Evolutionary conservation across 2,329 filamentous ascomycete genomes (phyloP).

Genomic region (Akanthomyces uredinophilus): DNA sequence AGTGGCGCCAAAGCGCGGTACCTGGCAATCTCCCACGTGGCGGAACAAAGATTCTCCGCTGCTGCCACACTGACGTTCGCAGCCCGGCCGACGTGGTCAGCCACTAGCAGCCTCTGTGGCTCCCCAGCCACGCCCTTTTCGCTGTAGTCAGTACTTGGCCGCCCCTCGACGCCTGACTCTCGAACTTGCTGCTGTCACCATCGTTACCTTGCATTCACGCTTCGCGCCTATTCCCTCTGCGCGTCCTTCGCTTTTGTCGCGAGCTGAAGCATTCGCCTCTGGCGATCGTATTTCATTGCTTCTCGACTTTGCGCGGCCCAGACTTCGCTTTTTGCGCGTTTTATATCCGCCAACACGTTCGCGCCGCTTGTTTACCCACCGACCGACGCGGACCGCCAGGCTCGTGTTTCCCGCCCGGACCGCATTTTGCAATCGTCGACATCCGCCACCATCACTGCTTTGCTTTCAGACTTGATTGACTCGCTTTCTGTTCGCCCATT

Average conservation of each 20-base stretch:
- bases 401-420: conserved; percentile 11
- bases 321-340: conserved; percentile 13
- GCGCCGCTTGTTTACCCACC: conserved; percentile 16
- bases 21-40: background rate
- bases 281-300: conserved; percentile 20
- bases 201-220: conserved; percentile 20
- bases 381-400: conserved; percentile 12
- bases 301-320: conserved; percentile 1
- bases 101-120: conserved; percentile 28
- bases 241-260: conserved; percentile 23
- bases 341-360: conserved; percentile 7
- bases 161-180: conserved; percentile 24
- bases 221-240: conserved; percentile 18
- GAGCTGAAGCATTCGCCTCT: conserved; percentile 18
- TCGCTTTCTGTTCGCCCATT: conserved; percentile 12
- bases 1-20: background rate
- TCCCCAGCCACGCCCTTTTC: conserved; percentile 38
- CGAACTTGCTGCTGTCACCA: conserved; percentile 17
- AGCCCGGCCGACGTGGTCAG: conserved; percentile 4
- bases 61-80: conserved; percentile 11
- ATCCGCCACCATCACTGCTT: conserved; percentile 1
- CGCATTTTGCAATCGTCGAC: background rate
- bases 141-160: conserved; percentile 23
- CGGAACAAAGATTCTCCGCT: conserved; percentile 2
- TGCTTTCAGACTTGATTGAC: background rate